phyloP scores from a whole-genome alignment of 2,329 filamentous ascomycete species.

The Myriosclerotinia scirpicola region DNA sequence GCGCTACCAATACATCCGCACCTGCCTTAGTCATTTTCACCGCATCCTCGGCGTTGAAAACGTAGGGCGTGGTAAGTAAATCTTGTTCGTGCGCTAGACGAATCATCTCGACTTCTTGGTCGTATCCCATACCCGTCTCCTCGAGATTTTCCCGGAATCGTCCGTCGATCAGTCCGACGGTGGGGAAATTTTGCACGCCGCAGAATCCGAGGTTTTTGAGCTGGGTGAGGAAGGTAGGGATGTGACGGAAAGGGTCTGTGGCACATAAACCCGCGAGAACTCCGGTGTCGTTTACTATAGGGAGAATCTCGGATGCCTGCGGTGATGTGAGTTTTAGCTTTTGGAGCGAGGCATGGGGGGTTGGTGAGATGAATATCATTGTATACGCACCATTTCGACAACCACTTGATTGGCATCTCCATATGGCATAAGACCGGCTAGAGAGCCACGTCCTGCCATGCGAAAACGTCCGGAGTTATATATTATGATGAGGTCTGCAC shows the following conservation, averaged over 20 bases:
- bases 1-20: slow-evolving; percentile 66
- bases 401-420: slow-evolving; percentile 70
- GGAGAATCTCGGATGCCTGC: slow-evolving; percentile 61
- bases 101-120: slow-evolving; percentile 66
- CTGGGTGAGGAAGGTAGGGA: slow-evolving; percentile 59
- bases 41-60: slow-evolving; percentile 63
- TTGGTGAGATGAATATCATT: too few species aligned
- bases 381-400: slow-evolving; percentile 55
- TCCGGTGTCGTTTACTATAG: slow-evolving; percentile 61
- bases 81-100: slow-evolving; percentile 57
- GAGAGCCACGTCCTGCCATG: slow-evolving; percentile 69
- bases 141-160: slow-evolving; percentile 66
- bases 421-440: slow-evolving; percentile 71
- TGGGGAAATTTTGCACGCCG: slow-evolving; percentile 73
- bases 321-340: neutral
- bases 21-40: slow-evolving; percentile 62
- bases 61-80: slow-evolving; percentile 68
- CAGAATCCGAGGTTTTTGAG: slow-evolving; percentile 63
- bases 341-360: too few species aligned
- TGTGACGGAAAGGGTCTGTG: slow-evolving; percentile 67
- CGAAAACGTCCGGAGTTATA: slow-evolving; percentile 73
- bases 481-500: slow-evolving; percentile 68
- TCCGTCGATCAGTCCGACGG: slow-evolving; percentile 69
- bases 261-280: slow-evolving; percentile 71
- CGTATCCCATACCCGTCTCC: slow-evolving; percentile 70